Conservation (phyloP, 176 grass and related monocot species). For the Ensete glaucum region DNA sequence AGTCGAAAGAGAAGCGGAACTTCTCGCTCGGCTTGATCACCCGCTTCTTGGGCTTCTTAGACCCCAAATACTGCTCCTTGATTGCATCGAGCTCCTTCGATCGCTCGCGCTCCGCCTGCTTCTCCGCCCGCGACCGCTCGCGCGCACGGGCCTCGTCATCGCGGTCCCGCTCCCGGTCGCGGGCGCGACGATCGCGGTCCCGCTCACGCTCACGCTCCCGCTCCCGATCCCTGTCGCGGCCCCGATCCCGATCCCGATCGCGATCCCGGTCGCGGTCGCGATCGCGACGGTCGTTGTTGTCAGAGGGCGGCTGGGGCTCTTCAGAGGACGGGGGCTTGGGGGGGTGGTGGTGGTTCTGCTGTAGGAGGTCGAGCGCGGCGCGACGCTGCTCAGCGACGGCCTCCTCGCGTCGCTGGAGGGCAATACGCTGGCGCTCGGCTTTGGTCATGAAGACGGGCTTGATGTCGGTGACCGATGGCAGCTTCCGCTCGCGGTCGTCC, state of each 20-base stretch:
- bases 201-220: conserved; percentile 44
- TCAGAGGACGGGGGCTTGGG: conserved; percentile 18
- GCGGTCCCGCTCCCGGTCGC: conserved; percentile 30
- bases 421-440: conserved; percentile 60
- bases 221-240: conserved; percentile 37
- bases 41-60: conserved; percentile 90
- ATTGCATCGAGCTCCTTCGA: conserved; percentile 86
- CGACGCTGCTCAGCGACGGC: conserved; percentile 74
- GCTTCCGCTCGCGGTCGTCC: conserved; percentile 41
- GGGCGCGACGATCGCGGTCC: conserved; percentile 30
- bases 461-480: neutral
- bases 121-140: conserved; percentile 57
- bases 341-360: conserved; percentile 25
- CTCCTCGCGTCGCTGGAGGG: conserved; percentile 69
- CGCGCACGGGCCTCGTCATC: conserved; percentile 31
- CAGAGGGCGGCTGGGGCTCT: conserved; percentile 16
- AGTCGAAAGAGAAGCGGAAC: conserved; percentile 94
- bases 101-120: conserved; percentile 70
- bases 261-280: conserved; percentile 25
- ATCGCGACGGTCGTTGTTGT: conserved; percentile 8
- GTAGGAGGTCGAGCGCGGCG: conserved; percentile 40
- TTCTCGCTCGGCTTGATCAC: conserved; percentile 97
- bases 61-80: conserved; percentile 94
- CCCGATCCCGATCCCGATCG: conserved; percentile 49
- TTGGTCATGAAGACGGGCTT: conserved; percentile 67